These are phyloP conservation scores for Lolium rigidum DNA, from an alignment of 176 grass and related monocot genomes.

Conservation along the genomic window DNA sequence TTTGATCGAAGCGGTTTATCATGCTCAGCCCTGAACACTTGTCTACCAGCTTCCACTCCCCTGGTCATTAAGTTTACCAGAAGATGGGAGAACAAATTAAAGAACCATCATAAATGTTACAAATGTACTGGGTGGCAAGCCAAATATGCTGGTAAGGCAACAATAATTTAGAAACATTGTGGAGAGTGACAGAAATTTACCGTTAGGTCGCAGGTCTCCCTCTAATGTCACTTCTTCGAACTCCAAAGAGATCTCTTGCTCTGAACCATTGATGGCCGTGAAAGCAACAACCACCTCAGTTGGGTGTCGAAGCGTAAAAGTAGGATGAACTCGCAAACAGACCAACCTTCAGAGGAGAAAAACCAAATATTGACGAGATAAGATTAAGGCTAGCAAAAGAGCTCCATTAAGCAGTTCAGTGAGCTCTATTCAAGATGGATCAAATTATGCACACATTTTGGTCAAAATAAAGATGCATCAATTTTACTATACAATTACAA, in stretches of 20 bases:
- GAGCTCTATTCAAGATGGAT: not conserved
- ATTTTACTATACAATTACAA: not conserved
- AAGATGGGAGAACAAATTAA: slow-evolving; percentile 9
- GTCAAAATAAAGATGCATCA: not conserved
- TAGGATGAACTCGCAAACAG: slow-evolving; percentile 82
- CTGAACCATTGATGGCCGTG: slow-evolving; percentile 67
- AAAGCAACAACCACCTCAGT: slow-evolving; percentile 80
- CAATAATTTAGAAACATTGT: not conserved
- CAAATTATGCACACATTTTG: not conserved
- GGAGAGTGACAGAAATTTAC: slow-evolving; percentile 43
- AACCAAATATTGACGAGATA: not conserved
- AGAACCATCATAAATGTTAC: not conserved
- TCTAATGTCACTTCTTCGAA: slow-evolving; percentile 66
- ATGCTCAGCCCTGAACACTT: slow-evolving; percentile 70
- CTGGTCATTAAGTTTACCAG: slow-evolving; percentile 38
- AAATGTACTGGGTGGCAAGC: not conserved
- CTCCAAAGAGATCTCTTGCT: slow-evolving; percentile 62
- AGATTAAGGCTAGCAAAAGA: not conserved
- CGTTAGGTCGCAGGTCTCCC: slow-evolving; percentile 75
- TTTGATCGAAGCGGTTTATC: slow-evolving; percentile 68
- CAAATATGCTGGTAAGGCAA: not conserved
- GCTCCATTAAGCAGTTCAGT: not conserved
- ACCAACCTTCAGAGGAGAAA: slow-evolving; percentile 74
- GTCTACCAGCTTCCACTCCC: slow-evolving; percentile 89
- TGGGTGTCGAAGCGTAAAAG: slow-evolving; percentile 81